Evolutionary conservation across 108 stramenopile species (phyloP), one percentile per base, ranked within the genome.

Genomic region (Schizochytrium sp.): DNA sequence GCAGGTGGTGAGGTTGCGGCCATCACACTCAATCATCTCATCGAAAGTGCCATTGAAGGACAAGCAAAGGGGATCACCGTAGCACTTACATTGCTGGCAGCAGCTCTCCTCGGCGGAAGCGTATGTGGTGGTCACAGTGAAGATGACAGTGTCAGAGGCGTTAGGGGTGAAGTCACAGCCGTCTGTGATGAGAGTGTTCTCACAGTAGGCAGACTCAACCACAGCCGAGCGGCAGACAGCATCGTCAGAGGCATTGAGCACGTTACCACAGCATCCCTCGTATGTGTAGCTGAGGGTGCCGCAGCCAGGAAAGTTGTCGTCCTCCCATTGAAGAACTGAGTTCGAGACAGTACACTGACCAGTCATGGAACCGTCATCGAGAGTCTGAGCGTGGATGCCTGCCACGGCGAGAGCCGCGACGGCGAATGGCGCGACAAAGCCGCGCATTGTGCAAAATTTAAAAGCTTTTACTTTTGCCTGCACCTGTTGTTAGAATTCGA

Each of bases 11-110:
- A 55, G 28, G 3, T 83, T 3, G 15, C 76, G 76, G 10, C 50
- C 47, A 2, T 83, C 76, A 53, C 76, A 83, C 13, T 55, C 50
- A 42, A 83, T 83, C 76, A 49, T 55, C 47, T 83, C 15, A 53
- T 83, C 76, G 47, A 15, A 53, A 47, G 53, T 40, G 5, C 76
- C 76, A 40, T 83, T 2, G 2, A 83, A 83, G 45, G 76, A 56
- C 76, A 55, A 47, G 76, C 76, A 83, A 5, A 83, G 76, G 5
- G 76, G 76, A 28, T 83, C 76, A 0, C 76, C 76, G 40, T 83
- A 83, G 53, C 76, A 83, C 53, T 49, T 83, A 53, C 76, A 83
- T 28, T 47, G 5, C 28, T 83, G 50, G 47, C 76, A 83, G 76
- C 76, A 83, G 5, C 28, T 83, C 76, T 83, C 76, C 10, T 42